phyloP scores from a whole-genome alignment of 371 early-diverging fungal genomes.

The Mortierella sp. region DNA sequence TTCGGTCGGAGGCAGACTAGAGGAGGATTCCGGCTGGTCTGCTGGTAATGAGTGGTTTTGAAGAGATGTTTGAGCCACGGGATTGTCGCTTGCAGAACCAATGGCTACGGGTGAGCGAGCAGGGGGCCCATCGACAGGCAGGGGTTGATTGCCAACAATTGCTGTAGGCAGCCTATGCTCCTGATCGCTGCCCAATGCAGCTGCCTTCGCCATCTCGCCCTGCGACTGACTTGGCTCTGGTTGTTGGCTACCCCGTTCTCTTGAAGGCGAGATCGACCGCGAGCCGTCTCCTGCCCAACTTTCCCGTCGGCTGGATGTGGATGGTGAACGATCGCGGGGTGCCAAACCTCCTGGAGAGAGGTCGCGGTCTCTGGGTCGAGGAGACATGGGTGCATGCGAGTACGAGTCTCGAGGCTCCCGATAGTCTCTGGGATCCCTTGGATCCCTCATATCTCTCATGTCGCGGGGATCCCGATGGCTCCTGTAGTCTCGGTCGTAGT shows the following conservation, averaged over 20 bases:
- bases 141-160: background rate
- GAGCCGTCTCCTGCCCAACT: conserved; percentile 27
- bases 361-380: conserved; percentile 29
- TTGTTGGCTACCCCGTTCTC: conserved; percentile 7
- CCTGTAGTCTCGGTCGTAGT: conserved; percentile 45
- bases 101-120: conserved; percentile 4
- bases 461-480: conserved; percentile 41
- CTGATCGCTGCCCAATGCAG: background rate
- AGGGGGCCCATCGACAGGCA: conserved; percentile 11
- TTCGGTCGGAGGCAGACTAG: conserved; percentile 5
- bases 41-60: conserved; percentile 10
- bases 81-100: conserved; percentile 2
- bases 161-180: conserved; percentile 4
- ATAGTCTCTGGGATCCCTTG: conserved; percentile 31
- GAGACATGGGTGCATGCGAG: conserved; percentile 31
- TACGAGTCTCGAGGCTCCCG: conserved; percentile 30
- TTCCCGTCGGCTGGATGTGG: conserved; percentile 18
- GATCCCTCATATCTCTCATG: conserved; percentile 22
- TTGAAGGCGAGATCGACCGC: conserved; percentile 30
- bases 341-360: conserved; percentile 13
- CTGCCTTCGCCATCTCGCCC: background rate
- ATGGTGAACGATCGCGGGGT: conserved; percentile 32
- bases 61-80: conserved; percentile 17
- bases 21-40: conserved; percentile 1
- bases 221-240: background rate